Base-by-base conservation (phyloP, 2,329 filamentous ascomycete genomes). In the Nemania sp. region DNA sequence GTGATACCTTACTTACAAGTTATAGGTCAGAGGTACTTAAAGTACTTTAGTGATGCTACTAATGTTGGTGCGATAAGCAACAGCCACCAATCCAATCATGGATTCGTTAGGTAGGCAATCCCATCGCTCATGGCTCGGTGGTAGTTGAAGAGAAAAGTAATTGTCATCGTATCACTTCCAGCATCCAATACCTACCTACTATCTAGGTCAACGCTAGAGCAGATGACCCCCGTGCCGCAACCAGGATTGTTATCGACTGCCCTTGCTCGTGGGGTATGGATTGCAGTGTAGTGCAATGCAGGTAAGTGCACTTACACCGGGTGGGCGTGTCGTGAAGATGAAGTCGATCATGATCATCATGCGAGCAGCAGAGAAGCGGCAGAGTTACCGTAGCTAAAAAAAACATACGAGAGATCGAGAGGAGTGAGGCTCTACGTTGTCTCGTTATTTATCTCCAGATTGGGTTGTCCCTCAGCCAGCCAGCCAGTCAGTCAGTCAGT, bases 191-290 rank as follows among this genome's bases (percentile, higher is more conserved):
- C 39, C 40, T 11, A 32, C 13, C 46, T 50, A 15, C 40, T 11
- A 32, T 13, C 46, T 50, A 15, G 21, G n/a, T 37, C 40, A 54
- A 45, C 7, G n/a, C 43, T 25, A 37, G 18, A 37, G 46, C 17
- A 37, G 43, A 35, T 56, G 52, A 60, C 61, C 61, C 57, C 58
- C 58, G 55, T 63, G 54, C 61, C 48, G 50, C 50, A 54, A 45
- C 61, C 57, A 32, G 58, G 58, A 21, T 61, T 11, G 47, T 55
- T 61, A 61, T 55, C 61, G 37, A 50, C 46, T 29, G 35, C 47
- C 49, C 48, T 57, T 54, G 54, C 58, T 45, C 57, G 56, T 60
- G 58, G 49, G 57, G 51, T 42, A 34, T 35, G 54, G 32, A n/a
- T 35, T 46, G 53, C 7, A 37, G 15, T 43, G 40, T 43, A 43